Evolutionary conservation across 352 stramenopile genomes (phyloP).

Genomic region (Phytophthora multivora): DNA sequence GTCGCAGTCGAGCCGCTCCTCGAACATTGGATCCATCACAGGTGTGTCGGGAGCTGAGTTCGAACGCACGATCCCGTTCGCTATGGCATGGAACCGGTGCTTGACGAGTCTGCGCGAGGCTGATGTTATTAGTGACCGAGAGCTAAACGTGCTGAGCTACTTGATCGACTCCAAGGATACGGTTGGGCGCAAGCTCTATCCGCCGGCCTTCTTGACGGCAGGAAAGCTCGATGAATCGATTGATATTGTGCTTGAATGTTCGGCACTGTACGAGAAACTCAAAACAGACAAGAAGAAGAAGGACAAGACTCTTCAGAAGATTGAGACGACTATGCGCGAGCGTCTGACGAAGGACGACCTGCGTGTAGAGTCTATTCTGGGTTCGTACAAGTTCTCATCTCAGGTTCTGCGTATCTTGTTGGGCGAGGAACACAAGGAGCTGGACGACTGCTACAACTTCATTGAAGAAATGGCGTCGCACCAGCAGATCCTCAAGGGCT

Average conservation of each 20-base stretch:
- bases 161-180: constrained; percentile 82
- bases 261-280: constrained; percentile 78
- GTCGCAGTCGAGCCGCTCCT: constrained; percentile 50
- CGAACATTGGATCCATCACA: constrained; percentile 73
- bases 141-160: constrained; percentile 85
- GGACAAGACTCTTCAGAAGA: constrained; percentile 85
- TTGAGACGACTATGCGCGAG: constrained; percentile 83
- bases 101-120: constrained; percentile 73
- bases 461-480: constrained; percentile 82
- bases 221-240: constrained; percentile 86
- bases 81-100: constrained; percentile 86
- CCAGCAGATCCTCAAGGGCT: constrained; percentile 74
- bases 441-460: constrained; percentile 85
- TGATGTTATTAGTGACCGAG: constrained; percentile 81
- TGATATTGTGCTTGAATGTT: constrained; percentile 84
- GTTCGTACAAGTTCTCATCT: constrained; percentile 88
- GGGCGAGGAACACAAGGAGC: constrained; percentile 83
- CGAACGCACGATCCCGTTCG: constrained; percentile 83
- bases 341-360: constrained; percentile 83
- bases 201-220: constrained; percentile 79
- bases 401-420: constrained; percentile 79
- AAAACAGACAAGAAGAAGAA: constrained; percentile 89
- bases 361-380: constrained; percentile 81
- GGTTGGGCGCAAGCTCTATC: constrained; percentile 73
- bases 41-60: constrained; percentile 80